Base-by-base conservation (phyloP, 345 rosid genomes). In the Orychophragmus violaceus region DNA sequence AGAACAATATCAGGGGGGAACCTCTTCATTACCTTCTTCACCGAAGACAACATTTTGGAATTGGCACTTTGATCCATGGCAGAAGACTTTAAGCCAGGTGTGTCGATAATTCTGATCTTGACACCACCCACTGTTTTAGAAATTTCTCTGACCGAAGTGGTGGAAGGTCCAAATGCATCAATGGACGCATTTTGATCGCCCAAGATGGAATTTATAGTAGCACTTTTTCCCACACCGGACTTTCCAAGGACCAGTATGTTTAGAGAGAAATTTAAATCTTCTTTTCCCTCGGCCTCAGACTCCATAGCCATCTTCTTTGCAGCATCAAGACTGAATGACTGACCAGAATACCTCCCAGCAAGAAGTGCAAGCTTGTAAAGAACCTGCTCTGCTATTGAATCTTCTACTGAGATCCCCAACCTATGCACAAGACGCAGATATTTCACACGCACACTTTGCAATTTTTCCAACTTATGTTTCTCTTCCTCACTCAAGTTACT, bases 141-240 rank as follows among this genome's bases (percentile, higher is more conserved):
- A 42, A 93, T 79, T 77, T 87, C 90, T 70, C 80, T 87, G 35
- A 87, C 91, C 9, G 82, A 74, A 35, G 79, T 59, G 16, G 97
- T 89, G 72, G 91, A 87, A 33, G 83, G 82, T 61, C 82, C 86
- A 80, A 89, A 93, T 13, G 98, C 91, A 69, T 93, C 72, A 73
- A 86, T 78, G 52, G 48, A 59, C 3, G 88, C 69, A 74, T 79
- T 93, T 68, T 79, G 82, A 66, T 86, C 86, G 1, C 87, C 90
- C 74, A 93, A 83, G 64, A 93, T 83, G 36, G 98, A 86, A 75
- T 93, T 93, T 54, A 86, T 82, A 13, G 91, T 87, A 45, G 98
- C 93, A 74, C 98, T 93, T 76, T 92, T 93, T 7, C 97, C 98
- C 68, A 89, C 96, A 41, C 98, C 96, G 3, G 93, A 77, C 77